Conservation (phyloP, 2,329 filamentous ascomycete genomes). For the Stagonosporopsis vannaccii region DNA sequence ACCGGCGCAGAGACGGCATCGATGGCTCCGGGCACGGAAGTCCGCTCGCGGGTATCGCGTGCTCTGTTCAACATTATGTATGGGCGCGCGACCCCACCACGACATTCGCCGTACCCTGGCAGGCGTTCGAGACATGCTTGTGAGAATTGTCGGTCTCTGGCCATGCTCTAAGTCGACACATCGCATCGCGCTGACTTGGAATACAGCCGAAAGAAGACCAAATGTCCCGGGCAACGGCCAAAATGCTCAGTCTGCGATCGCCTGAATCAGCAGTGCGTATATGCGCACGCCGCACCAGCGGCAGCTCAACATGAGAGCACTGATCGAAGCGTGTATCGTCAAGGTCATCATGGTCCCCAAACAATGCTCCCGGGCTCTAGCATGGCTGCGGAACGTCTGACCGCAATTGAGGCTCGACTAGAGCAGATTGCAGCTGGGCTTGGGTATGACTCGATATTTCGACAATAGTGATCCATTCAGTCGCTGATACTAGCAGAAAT, state of each 20-base stretch:
- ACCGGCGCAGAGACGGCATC: background rate
- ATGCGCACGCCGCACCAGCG: background rate
- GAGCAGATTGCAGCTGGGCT: background rate
- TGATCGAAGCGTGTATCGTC: background rate
- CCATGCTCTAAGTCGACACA: too few species aligned
- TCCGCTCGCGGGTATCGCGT: background rate
- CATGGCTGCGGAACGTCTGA: background rate
- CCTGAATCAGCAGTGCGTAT: background rate
- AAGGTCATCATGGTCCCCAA: background rate
- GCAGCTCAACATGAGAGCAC: background rate
- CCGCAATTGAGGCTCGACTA: background rate
- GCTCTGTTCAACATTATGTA: background rate
- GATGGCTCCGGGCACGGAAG: background rate
- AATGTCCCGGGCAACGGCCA: background rate
- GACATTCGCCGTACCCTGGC: background rate
- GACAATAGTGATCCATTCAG: background rate
- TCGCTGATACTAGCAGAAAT: background rate
- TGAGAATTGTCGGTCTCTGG: background rate
- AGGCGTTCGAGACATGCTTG: background rate
- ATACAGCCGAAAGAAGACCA: background rate
- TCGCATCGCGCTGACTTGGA: background rate
- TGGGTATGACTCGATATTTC: background rate
- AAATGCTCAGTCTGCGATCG: background rate
- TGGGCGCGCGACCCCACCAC: background rate
- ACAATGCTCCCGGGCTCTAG: background rate